Conservation (phyloP, 208 protist genomes). For the Acanthamoeba royreba region DNA sequence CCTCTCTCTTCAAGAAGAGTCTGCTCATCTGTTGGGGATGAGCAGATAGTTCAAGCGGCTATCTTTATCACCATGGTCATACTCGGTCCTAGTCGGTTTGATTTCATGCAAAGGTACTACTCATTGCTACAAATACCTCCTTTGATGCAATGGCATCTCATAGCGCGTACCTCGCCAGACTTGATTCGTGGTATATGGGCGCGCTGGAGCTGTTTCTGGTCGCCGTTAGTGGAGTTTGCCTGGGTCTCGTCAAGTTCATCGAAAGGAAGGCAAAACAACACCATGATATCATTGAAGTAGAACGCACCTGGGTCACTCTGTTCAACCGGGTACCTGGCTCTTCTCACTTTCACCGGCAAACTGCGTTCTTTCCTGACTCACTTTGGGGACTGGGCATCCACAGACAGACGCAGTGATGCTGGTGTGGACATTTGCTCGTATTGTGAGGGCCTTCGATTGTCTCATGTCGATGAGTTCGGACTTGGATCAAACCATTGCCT, state of each 20-base stretch:
- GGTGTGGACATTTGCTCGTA: neutral
- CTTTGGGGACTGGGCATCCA: neutral
- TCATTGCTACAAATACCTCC: neutral
- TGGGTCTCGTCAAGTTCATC: neutral
- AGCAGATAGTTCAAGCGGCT: neutral
- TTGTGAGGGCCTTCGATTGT: neutral
- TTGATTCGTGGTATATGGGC: constrained; percentile 11
- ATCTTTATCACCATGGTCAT: neutral
- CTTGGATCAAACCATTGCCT: neutral
- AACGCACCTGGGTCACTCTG: neutral
- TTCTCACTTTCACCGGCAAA: neutral
- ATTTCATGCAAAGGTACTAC: neutral
- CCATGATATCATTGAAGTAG: neutral
- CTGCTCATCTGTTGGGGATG: neutral
- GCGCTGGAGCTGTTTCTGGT: neutral
- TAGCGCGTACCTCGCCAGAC: neutral
- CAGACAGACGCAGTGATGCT: constrained; percentile 19
- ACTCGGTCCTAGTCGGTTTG: neutral
- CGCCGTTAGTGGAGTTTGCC: neutral
- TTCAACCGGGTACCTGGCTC: neutral
- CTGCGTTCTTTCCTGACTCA: neutral
- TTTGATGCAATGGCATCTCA: neutral
- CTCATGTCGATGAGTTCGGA: neutral
- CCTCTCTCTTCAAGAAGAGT: neutral
- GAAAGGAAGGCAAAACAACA: neutral